These are phyloP conservation scores for Colletotrichum chlorophyti DNA, from an alignment of 2,329 filamentous ascomycete species.

Conservation along the genomic window DNA sequence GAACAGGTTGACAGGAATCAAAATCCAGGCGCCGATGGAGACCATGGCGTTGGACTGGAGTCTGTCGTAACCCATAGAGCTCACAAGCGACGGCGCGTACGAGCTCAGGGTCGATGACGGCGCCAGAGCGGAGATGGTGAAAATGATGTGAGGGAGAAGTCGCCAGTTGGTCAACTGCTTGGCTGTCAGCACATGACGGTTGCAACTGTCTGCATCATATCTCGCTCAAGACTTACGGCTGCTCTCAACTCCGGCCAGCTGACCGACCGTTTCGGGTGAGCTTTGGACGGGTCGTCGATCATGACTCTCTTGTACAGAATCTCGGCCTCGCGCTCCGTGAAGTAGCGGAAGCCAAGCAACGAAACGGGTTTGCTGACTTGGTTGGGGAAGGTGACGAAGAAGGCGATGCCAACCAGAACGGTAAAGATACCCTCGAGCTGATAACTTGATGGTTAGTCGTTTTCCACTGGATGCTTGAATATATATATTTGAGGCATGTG, in stretches of 20 bases:
- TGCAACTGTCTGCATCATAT: too few species aligned
- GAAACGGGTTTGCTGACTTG: constrained; percentile 38
- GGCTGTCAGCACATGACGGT: neutral
- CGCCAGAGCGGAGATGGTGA: constrained; percentile 37
- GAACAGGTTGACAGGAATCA: constrained; percentile 39
- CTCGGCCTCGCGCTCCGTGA: constrained; percentile 41
- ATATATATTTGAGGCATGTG: neutral
- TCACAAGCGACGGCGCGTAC: constrained; percentile 41
- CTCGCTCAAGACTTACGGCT: constrained; percentile 40
- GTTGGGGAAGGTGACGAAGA: constrained; percentile 39
- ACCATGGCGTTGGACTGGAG: constrained; percentile 43
- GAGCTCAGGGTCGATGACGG: constrained; percentile 36
- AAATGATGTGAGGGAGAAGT: constrained; percentile 41
- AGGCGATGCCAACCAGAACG: constrained; percentile 39
- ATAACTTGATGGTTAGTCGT: neutral
- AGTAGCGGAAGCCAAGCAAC: constrained; percentile 37
- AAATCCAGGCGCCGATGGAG: constrained; percentile 43
- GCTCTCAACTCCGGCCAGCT: constrained; percentile 40
- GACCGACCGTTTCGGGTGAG: constrained; percentile 36
- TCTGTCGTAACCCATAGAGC: constrained; percentile 41
- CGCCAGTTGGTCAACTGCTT: constrained; percentile 45
- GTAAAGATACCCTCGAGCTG: constrained; percentile 46
- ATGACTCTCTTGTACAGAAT: constrained; percentile 42
- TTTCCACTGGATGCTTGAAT: neutral
- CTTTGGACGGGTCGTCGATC: constrained; percentile 44